Conservation (phyloP, 2,329 filamentous ascomycete genomes). For the Calonectria henricotiae region DNA sequence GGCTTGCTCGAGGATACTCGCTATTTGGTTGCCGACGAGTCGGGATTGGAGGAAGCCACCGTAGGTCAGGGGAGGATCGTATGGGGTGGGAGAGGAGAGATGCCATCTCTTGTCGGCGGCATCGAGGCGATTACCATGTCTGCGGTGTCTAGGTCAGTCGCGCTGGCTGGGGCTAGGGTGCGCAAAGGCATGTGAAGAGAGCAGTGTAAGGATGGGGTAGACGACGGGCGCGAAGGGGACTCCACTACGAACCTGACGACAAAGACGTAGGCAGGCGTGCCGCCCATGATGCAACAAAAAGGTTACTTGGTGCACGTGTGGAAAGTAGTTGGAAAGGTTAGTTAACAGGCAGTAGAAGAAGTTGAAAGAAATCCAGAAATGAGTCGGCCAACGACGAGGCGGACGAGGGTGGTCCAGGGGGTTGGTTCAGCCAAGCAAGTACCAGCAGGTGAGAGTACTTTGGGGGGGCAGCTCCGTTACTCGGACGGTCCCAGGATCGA, state of each 20-base stretch:
- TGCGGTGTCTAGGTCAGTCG: conserved; percentile 53
- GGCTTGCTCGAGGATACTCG: conserved; percentile 75
- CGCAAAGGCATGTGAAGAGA: conserved; percentile 25
- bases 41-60: conserved; percentile 93
- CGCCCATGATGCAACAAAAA: conserved; percentile 57
- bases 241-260: conserved; percentile 60
- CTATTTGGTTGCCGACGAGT: conserved; percentile 86
- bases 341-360: conserved; percentile 22
- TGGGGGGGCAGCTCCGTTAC: conserved; percentile 28
- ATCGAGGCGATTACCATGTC: conserved; percentile 95
- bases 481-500: conserved; percentile 33
- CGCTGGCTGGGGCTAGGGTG: conserved; percentile 11
- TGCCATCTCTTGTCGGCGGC: conserved; percentile 97
- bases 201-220: conserved; percentile 28
- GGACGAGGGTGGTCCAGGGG: conserved; percentile 30
- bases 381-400: conserved; percentile 17
- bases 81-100: conserved; percentile 91
- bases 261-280: conserved; percentile 63
- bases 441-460: conserved; percentile 26
- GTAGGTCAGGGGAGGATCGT: conserved; percentile 95
- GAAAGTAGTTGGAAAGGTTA: conserved; percentile 31
- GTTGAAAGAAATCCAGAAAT: conserved; percentile 31
- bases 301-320: conserved; percentile 27
- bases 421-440: conserved; percentile 25
- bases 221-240: conserved; percentile 43